Evolutionary conservation across 192 early-diverging fungal species (phyloP), one percentile per base, ranked within the genome.

Genomic region (Linderina pennispora): DNA sequence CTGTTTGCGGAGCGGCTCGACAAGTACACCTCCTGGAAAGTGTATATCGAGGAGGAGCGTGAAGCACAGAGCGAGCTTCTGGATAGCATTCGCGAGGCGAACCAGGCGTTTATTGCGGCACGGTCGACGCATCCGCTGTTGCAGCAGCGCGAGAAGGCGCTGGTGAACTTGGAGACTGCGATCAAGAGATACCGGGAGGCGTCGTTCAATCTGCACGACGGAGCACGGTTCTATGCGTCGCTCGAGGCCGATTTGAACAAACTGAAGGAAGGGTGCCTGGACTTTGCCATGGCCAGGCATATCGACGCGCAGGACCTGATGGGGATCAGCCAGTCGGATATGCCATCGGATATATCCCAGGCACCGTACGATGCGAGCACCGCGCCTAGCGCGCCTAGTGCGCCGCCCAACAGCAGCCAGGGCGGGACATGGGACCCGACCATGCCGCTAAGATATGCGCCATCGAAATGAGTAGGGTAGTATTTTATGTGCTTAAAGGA

Each of bases 141-240:
- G 43, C 66, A 77, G 17, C 78, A 84, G 45, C 57, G 90, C 4
- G 88, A 89, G 48, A 77, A 84, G 48, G 85, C 86, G 2, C 51
- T 92, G 20, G 81, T 82, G 39, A 89, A 84, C 39, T 61, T 92
- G 46, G 86, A 88, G 37, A 75, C 69, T 8, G 89, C 81, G 8
- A 88, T 85, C 48, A 77, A 84, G 57, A 72, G 76, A 22, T 92
- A 81, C 48, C 75, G 77, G 39, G 84, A 89, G 37, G 83, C 89
- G 2, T 75, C 79, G 18, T 70, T 62, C 3, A 92, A 91, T 43
- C 50, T 94, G 15, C 62, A 77, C 24, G 89, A 94, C 60, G 91
- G 91, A 5, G 55, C 50, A 2, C 52, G 83, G 66, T 90, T 89
- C 55, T 90, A 87, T 48, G 67, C 57, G 13, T 78, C 82, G 35